phyloP scores from a whole-genome alignment of 2,329 filamentous ascomycete species.

The Hypomyces perniciosus region DNA sequence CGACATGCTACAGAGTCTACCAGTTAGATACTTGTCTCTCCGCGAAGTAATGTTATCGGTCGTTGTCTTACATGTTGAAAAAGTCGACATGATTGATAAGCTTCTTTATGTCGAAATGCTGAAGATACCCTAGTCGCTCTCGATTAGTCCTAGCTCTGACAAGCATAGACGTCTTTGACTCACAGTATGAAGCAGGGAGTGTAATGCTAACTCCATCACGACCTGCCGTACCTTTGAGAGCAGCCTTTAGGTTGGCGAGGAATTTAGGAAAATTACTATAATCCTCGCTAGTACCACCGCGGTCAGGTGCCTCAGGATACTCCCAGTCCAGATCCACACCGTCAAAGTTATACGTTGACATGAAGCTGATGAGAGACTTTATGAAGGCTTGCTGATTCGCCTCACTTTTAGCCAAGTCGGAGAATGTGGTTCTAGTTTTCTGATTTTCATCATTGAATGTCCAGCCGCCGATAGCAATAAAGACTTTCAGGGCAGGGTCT shows the following conservation, averaged over 20 bases:
- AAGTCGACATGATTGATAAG: conserved; percentile 26
- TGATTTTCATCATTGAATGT: conserved; percentile 32
- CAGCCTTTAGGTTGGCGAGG: not conserved
- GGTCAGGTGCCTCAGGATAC: conserved; percentile 24
- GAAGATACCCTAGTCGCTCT: conserved; percentile 11
- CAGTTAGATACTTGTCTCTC: not conserved
- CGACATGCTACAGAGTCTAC: conserved; percentile 22
- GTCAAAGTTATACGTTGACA: conserved; percentile 20
- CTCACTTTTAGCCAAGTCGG: not conserved
- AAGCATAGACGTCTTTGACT: not conserved
- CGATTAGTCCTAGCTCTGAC: no score
- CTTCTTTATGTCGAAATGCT: conserved; percentile 14
- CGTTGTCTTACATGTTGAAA: conserved; percentile 29
- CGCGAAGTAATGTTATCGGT: not conserved
- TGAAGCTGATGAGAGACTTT: not conserved
- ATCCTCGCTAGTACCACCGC: conserved; percentile 21
- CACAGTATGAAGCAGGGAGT: conserved; percentile 6
- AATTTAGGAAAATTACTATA: conserved; percentile 19
- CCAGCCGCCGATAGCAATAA: conserved; percentile 10
- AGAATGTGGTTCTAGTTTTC: conserved; percentile 11
- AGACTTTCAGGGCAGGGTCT: not conserved
- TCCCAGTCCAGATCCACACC: conserved; percentile 28
- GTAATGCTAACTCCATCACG: not conserved
- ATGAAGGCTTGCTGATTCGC: not conserved
- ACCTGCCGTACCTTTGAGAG: not conserved